phyloP scores from a whole-genome alignment of 768 basidiomycete species.

The Tremella yokohamensis region DNA sequence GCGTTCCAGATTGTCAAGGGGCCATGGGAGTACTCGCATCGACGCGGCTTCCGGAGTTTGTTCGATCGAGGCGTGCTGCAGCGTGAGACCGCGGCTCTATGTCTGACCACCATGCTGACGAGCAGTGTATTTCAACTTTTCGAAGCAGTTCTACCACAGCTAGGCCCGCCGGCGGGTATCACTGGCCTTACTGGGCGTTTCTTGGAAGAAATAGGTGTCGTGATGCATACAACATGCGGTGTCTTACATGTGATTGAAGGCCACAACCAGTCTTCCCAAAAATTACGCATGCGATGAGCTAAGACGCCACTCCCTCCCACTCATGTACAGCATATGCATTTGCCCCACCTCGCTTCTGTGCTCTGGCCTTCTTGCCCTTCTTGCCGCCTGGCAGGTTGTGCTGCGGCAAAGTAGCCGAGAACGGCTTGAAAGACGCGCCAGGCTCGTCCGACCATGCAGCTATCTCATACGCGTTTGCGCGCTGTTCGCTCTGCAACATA shows the following conservation, averaged over 20 bases:
- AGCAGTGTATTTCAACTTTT: constrained; percentile 46
- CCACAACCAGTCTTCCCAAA: no score
- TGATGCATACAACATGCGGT: no score
- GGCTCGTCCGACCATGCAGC: constrained; percentile 44
- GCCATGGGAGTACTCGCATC: constrained; percentile 96
- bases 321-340: constrained; percentile 42
- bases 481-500: constrained; percentile 29
- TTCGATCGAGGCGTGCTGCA: constrained; percentile 96
- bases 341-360: constrained; percentile 33
- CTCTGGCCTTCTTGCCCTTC: constrained; percentile 23
- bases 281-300: no score
- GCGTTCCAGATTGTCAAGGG: constrained; percentile 96
- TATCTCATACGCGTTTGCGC: constrained; percentile 36
- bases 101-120: background rate
- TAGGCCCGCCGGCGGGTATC: no score
- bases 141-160: constrained; percentile 39
- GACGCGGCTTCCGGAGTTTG: constrained; percentile 88
- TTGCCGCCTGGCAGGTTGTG: constrained; percentile 8
- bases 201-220: no score
- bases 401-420: constrained; percentile 3
- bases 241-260: no score
- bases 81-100: constrained; percentile 29
- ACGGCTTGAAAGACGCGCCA: constrained; percentile 3
- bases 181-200: no score
- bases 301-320: constrained; percentile 39